Percentiles rank a stretch among this genome's conserved stretches.
phyloP scores from a whole-genome alignment of 768 basidiomycete species.

The Cystobasidium onofrii region DNA sequence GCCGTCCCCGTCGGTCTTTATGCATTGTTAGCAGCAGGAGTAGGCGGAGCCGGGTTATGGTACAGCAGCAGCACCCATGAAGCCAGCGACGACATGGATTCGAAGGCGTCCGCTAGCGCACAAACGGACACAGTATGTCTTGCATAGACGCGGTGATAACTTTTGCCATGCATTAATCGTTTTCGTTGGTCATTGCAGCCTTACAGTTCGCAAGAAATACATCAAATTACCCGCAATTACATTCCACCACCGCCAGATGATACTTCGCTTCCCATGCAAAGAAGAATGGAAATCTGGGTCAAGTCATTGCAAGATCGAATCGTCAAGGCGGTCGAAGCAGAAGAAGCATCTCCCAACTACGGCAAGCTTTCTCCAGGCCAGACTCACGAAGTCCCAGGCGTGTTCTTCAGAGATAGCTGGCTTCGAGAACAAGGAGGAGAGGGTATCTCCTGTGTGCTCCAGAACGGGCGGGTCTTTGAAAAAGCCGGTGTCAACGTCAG shows the following conservation, averaged over 20 bases:
- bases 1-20: not conserved
- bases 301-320: slow-evolving; percentile 69
- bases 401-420: slow-evolving; percentile 45
- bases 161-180: no score
- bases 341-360: slow-evolving; percentile 59
- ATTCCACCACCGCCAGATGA: slow-evolving; percentile 33
- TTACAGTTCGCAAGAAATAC: not conserved
- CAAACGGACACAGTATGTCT: no score
- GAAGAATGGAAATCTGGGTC: slow-evolving; percentile 68
- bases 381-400: not conserved
- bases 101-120: not conserved
- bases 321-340: slow-evolving; percentile 62
- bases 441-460: slow-evolving; percentile 74
- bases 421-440: slow-evolving; percentile 53
- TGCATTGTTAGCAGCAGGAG: not conserved
- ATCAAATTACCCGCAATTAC: not conserved
- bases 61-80: not conserved
- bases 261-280: slow-evolving; percentile 55
- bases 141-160: no score
- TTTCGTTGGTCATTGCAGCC: not conserved
- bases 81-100: not conserved
- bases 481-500: slow-evolving; percentile 95
- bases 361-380: not conserved
- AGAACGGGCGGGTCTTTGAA: slow-evolving; percentile 60
- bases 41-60: not conserved